These are phyloP conservation scores for Pseudocercospora ulei DNA, from an alignment of 2,329 filamentous ascomycete species.

Conservation along the genomic window DNA sequence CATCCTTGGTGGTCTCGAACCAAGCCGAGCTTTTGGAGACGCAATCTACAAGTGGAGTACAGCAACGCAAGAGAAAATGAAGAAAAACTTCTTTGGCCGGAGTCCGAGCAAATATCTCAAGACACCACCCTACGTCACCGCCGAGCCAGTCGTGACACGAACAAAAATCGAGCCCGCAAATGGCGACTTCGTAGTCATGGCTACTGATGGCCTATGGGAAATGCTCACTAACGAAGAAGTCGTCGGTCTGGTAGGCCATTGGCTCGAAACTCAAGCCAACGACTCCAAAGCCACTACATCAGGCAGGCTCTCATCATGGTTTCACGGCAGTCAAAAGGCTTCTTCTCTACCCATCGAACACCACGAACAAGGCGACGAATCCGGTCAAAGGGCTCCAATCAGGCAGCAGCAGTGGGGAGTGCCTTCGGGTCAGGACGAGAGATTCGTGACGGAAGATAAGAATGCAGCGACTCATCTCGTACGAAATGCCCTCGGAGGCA, in stretches of 20 bases:
- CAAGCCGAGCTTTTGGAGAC: constrained; percentile 88
- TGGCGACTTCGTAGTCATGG: constrained; percentile 91
- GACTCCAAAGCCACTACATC: constrained; percentile 30
- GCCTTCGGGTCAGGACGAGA: constrained; percentile 58
- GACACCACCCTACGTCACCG: constrained; percentile 93
- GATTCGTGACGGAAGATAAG: constrained; percentile 91
- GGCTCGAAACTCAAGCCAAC: constrained; percentile 69
- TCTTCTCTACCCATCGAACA: constrained; percentile 64
- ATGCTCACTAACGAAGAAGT: constrained; percentile 99
- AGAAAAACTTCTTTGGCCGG: constrained; percentile 77
- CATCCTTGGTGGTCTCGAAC: constrained; percentile 83
- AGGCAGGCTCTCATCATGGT: constrained; percentile 66
- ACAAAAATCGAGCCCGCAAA: constrained; percentile 81
- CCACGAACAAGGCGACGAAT: constrained; percentile 38
- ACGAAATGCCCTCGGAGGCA: constrained; percentile 86
- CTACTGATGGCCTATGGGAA: constrained; percentile 95
- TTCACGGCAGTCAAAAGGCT: constrained; percentile 39
- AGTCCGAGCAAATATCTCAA: constrained; percentile 66
- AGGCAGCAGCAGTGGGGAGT: constrained; percentile 87
- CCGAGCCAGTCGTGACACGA: constrained; percentile 87
- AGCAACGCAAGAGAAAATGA: constrained; percentile 73
- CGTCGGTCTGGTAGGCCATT: constrained; percentile 88
- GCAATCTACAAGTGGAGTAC: constrained; percentile 92
- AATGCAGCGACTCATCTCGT: constrained; percentile 94
- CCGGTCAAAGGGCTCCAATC: constrained; percentile 78